phyloP scores from a whole-genome alignment of 2,329 filamentous ascomycete species.

The Paramyrothecium sp. region DNA sequence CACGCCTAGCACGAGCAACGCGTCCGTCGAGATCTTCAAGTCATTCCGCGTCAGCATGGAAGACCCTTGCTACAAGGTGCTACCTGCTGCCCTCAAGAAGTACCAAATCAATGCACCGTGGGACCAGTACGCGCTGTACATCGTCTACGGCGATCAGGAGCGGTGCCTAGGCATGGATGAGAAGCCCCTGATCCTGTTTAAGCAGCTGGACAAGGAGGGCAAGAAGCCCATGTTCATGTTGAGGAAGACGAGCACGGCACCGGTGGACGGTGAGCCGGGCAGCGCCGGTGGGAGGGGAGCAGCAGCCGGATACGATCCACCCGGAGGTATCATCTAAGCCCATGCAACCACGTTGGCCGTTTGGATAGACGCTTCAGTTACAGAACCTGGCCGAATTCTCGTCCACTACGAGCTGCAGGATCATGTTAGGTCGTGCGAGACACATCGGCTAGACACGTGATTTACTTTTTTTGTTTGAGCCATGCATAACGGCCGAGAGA shows the following conservation, averaged over 20 bases:
- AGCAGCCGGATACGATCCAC: slow-evolving; percentile 52
- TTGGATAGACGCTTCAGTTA: too few species aligned
- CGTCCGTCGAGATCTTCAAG: slow-evolving; percentile 94
- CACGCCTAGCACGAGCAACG: slow-evolving; percentile 54
- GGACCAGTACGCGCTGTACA: slow-evolving; percentile 96
- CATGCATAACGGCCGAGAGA: too few species aligned
- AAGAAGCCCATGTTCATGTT: slow-evolving; percentile 99
- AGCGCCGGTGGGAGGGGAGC: slow-evolving; percentile 50
- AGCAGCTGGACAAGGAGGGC: slow-evolving; percentile 94
- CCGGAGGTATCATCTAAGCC: slow-evolving; percentile 60
- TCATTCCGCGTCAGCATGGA: slow-evolving; percentile 98
- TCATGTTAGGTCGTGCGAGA: too few species aligned
- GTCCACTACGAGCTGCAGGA: too few species aligned
- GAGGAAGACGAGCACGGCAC: slow-evolving; percentile 61
- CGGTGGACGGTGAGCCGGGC: slow-evolving; percentile 51
- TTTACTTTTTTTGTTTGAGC: too few species aligned
- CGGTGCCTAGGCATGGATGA: slow-evolving; percentile 89
- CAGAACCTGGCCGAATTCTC: too few species aligned
- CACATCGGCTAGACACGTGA: too few species aligned
- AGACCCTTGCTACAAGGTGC: slow-evolving; percentile 94
- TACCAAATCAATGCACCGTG: slow-evolving; percentile 98
- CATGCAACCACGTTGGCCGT: too few species aligned
- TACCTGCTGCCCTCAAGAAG: slow-evolving; percentile 92
- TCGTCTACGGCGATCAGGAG: slow-evolving; percentile 98
- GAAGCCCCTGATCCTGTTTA: slow-evolving; percentile 93